phyloP scores from a whole-genome alignment of 805 yeast genomes.

The Barnettozyma populi region DNA sequence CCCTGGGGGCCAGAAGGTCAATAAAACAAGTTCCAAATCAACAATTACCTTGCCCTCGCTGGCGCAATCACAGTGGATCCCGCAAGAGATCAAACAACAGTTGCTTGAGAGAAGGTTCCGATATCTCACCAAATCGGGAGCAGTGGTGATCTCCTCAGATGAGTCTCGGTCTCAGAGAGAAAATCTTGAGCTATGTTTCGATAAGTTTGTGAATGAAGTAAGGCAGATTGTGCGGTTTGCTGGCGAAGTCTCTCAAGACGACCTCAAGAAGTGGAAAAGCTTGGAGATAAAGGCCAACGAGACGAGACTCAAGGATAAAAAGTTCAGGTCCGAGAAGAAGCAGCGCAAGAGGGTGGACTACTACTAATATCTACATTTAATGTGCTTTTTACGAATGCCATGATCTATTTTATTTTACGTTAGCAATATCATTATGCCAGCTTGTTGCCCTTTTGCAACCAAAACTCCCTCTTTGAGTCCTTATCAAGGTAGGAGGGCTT shows the following conservation, averaged over 20 bases:
- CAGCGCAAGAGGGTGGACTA: conserved; percentile 24
- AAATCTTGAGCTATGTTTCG: conserved; percentile 54
- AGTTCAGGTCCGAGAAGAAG: conserved; percentile 33
- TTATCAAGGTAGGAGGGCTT: conserved; percentile 13
- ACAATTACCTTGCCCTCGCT: conserved; percentile 48
- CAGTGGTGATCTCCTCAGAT: conserved; percentile 59
- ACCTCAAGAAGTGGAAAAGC: conserved; percentile 46
- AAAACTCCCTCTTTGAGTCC: conserved; percentile 28
- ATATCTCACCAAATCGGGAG: conserved; percentile 46
- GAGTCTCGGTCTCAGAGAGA: conserved; percentile 49
- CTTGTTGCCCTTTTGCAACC: conserved; percentile 33
- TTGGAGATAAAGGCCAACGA: conserved; percentile 30
- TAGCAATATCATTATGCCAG: conserved; percentile 11
- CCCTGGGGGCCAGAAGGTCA: conserved; percentile 87
- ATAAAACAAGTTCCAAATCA: conserved; percentile 62
- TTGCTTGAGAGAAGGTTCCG: conserved; percentile 35
- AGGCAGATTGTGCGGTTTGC: conserved; percentile 41
- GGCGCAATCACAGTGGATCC: conserved; percentile 53
- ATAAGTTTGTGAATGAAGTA: conserved; percentile 52
- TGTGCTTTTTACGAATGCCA: not conserved
- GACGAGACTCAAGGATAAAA: conserved; percentile 32
- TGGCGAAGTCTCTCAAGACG: conserved; percentile 40
- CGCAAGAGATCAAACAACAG: conserved; percentile 42
- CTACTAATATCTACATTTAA: not conserved
- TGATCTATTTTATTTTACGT: not conserved